phyloP scores from a whole-genome alignment of 805 yeast genomes.

The Kuraishia molischiana region DNA sequence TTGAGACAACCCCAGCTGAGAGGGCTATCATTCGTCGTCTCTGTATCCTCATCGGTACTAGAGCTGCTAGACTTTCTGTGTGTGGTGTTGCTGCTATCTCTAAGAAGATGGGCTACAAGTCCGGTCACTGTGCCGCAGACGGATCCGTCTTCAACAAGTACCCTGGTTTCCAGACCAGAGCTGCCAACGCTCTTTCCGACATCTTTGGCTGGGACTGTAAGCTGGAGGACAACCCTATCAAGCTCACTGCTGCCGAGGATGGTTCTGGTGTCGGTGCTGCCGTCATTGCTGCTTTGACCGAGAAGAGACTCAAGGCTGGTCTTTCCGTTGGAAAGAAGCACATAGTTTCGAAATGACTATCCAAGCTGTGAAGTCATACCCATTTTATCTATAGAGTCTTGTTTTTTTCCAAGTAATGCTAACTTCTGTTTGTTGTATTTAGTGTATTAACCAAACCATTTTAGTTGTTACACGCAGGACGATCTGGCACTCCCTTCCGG shows the following conservation, averaged over 20 bases:
- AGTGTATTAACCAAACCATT: too few species aligned
- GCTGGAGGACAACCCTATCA: conserved; percentile 17
- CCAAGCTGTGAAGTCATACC: too few species aligned
- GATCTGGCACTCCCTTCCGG: too few species aligned
- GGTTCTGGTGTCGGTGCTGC: conserved; percentile 99
- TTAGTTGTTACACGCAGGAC: too few species aligned
- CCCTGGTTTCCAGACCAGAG: conserved; percentile 85
- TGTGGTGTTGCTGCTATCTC: conserved; percentile 95
- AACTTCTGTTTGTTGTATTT: too few species aligned
- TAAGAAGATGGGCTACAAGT: conserved; percentile 67
- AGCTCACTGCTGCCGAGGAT: conserved; percentile 89
- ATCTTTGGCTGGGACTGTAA: conserved; percentile 64
- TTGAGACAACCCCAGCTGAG: conserved; percentile 66
- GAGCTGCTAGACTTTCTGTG: conserved; percentile 86
- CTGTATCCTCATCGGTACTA: conserved; percentile 81
- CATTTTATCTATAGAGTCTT: too few species aligned
- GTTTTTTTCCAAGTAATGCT: too few species aligned
- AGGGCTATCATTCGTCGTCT: conserved; percentile 73
- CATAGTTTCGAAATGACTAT: neutral
- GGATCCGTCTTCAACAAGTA: conserved; percentile 93
- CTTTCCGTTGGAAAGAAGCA: conserved; percentile 44
- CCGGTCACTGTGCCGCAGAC: conserved; percentile 91
- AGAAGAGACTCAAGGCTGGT: conserved; percentile 65
- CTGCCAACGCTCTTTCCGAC: conserved; percentile 80
- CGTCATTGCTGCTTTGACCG: conserved; percentile 89